Base-by-base conservation (phyloP, 129 eudicot genomes). In the Chrysanthemum seticuspe region DNA sequence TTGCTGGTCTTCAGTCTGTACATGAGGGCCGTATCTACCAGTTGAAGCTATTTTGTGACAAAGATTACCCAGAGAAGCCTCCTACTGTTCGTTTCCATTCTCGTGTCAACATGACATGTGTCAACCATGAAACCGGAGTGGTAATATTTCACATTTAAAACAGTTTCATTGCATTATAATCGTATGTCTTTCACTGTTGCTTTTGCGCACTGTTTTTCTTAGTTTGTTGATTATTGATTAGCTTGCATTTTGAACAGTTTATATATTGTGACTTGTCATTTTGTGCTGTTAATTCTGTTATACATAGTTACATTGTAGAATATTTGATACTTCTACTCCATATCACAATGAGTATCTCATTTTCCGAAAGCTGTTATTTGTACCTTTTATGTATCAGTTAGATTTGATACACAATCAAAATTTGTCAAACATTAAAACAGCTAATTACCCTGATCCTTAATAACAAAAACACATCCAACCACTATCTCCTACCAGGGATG, bases 21-120 rank as follows among this genome's bases (percentile, higher is more conserved):
- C 97, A 91, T 31, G 95, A 91, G 76, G 97, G 97, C 3, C 91
- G 95, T 11, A 91, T 91, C 50, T 90, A 90, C 84, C 97, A 90
- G 66, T 78, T 91, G 87, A 91, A 91, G 92, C 85, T 91, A 25
- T 91, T 91, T 72, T 91, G 97, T 65, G 96, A 91, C 92, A 88
- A 91, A 74, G 97, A 91, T 84, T 91, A 91, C 69, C 95, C 97
- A 5, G 97, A 91, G 89, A 91, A 91, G 88, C 89, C 95, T 63
- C 97, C 97, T 48, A 82, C 73, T 76, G 97, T 91, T 52, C 91
- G 91, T 65, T 91, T 91, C 70, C 95, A 85, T 82, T 85, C 95
- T 21, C 86, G 97, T 45, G 69, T 91, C 67, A 91, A 91, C 88
- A 87, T 91, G 89, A 80, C 88, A 50, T 87, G 95, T 47, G 90